Evolutionary conservation across 345 rosid genomes (phyloP), one percentile per base, ranked within the genome.

Genomic region (Murraya paniculata): DNA sequence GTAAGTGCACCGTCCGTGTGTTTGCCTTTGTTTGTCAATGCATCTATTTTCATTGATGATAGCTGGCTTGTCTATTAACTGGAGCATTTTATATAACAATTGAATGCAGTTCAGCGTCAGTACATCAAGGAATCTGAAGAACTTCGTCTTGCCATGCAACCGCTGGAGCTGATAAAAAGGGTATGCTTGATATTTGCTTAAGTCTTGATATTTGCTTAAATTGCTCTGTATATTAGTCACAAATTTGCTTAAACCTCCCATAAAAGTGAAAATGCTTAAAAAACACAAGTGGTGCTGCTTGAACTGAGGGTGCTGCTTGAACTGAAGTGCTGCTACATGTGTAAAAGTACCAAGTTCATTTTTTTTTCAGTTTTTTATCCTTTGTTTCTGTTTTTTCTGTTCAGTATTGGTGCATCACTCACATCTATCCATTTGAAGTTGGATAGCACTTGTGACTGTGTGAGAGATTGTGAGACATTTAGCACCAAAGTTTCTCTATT

Each of bases 81-180:
- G 27, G 16, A 57, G 35, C 31, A 5, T 71, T 9, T 45, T 50
- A n/a, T 10, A 38, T 33, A 28, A 38, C 22, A 65, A 59, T 82
- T 68, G 25, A 77, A 61, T 86, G 84, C 94, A 95, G 97, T 84
- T 72, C 81, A 80, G 69, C 86, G 86, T 71, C 84, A 81, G 65
- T 82, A 88, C 76, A 82, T 92, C 60, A 92, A 84, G 84, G 99
- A 96, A 84, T 90, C 97, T 18, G 89, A 91, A 86, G 95, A 92
- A 87, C 78, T 91, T 28, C 92, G 95, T 75, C 91, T 90, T 36
- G 90, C 97, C 64, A 84, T 91, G 97, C 97, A 88, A 84, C 98
- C 95, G 2, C 79, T 90, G 86, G 91, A 88, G 68, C 90, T 94
- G 73, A 92, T 96, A 73, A 91, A 91, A 85, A 88, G 94, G 76